Evolutionary conservation across 1,284 basidiomycete species (phyloP).

Genomic region (Cutaneotrichosporon cavernicola): DNA sequence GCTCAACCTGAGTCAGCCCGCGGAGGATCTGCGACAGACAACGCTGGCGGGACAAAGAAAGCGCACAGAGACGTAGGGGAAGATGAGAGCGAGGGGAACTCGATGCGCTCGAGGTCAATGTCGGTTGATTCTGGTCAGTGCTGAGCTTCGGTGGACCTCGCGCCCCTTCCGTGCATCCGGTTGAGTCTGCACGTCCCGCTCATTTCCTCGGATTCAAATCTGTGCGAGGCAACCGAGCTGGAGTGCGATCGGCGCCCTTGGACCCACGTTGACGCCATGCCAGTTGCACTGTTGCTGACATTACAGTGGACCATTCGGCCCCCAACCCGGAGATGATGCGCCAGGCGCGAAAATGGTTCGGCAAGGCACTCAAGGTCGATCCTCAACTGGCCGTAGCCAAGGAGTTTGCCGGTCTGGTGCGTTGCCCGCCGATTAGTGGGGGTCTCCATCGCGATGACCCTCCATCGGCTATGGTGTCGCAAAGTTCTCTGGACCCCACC

Average conservation of each 20-base stretch:
- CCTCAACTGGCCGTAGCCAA: constrained; percentile 31
- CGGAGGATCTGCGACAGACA: not conserved
- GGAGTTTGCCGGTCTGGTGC: constrained; percentile 38
- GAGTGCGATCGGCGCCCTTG: not conserved
- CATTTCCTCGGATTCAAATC: not conserved
- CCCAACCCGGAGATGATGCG: constrained; percentile 23
- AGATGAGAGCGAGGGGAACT: not conserved
- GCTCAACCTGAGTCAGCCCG: constrained; percentile 43
- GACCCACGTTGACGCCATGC: not conserved
- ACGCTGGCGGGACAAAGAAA: not conserved
- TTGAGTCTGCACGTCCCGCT: too few species aligned
- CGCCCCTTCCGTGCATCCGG: too few species aligned
- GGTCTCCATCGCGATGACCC: not conserved
- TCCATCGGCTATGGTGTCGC: not conserved
- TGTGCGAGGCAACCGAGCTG: not conserved
- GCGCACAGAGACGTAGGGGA: not conserved
- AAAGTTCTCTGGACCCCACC: not conserved
- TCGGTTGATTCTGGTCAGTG: constrained; percentile 8
- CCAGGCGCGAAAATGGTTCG: constrained; percentile 39
- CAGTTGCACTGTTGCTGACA: not conserved
- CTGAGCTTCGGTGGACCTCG: not conserved
- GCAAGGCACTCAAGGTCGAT: constrained; percentile 38
- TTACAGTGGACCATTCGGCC: not conserved
- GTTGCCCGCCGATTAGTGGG: not conserved
- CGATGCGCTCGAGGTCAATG: constrained; percentile 2